These are phyloP conservation scores for Pseudogymnoascus sp. DNA, from an alignment of 2,329 filamentous ascomycete species.

Conservation along the genomic window DNA sequence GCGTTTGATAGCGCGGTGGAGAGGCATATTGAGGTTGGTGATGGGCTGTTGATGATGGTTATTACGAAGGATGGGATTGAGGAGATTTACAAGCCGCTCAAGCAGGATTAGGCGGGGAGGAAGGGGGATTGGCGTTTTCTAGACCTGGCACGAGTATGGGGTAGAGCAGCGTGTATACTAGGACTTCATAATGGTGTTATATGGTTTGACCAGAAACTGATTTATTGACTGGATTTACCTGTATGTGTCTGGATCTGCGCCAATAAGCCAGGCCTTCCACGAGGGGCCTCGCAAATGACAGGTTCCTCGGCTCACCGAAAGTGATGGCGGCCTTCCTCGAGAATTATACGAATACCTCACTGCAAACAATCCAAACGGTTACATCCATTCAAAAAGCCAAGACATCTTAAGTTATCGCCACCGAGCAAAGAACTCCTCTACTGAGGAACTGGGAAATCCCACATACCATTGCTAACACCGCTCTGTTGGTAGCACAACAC, in stretches of 20 bases:
- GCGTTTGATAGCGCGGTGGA: slow-evolving; percentile 97
- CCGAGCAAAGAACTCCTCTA: too few species aligned
- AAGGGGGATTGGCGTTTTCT: background rate
- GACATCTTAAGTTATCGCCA: too few species aligned
- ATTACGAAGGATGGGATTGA: slow-evolving; percentile 83
- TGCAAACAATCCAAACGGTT: too few species aligned
- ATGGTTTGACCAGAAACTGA: background rate
- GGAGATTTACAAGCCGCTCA: slow-evolving; percentile 75
- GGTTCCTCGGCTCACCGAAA: too few species aligned
- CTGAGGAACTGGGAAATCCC: too few species aligned
- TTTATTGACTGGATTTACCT: background rate
- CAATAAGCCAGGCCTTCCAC: background rate
- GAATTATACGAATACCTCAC: too few species aligned
- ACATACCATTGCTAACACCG: too few species aligned
- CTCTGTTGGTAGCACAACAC: too few species aligned
- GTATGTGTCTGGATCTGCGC: background rate
- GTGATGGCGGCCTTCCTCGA: too few species aligned
- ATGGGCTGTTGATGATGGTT: slow-evolving; percentile 90
- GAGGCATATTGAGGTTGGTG: slow-evolving; percentile 97
- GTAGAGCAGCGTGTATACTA: slow-evolving; percentile 5
- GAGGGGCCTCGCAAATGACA: too few species aligned
- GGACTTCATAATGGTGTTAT: slow-evolving; percentile 3
- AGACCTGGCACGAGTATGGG: slow-evolving; percentile 2
- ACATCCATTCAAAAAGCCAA: too few species aligned
- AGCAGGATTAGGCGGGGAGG: slow-evolving; percentile 61